Conservation (phyloP, 2,329 filamentous ascomycete species). For the Metarhizium robertsii region DNA sequence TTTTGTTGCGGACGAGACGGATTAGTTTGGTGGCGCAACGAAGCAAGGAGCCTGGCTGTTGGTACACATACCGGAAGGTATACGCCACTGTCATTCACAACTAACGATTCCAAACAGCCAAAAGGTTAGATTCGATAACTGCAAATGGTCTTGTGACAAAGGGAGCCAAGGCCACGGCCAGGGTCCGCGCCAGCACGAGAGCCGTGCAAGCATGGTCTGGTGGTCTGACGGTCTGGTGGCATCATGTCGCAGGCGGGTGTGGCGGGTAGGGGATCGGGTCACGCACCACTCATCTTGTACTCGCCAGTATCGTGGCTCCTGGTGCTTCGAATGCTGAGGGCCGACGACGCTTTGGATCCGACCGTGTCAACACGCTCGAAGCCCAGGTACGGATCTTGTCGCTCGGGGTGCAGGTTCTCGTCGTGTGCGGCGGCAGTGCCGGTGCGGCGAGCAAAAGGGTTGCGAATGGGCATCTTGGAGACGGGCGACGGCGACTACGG, state of each 20-base stretch:
- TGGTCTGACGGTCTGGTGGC: not conserved
- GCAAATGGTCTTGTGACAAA: conserved; percentile 13
- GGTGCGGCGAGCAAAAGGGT: conserved; percentile 57
- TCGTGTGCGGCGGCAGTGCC: conserved; percentile 36
- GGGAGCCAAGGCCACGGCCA: too few species aligned
- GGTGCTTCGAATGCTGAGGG: conserved; percentile 51
- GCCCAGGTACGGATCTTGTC: conserved; percentile 22
- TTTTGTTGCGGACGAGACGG: not conserved
- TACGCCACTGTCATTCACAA: conserved; percentile 91
- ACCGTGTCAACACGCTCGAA: conserved; percentile 56
- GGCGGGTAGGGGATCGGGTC: conserved; percentile 2
- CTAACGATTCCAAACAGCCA: conserved; percentile 34
- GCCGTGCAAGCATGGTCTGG: too few species aligned
- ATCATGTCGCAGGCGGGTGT: conserved; percentile 1
- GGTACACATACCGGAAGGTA: conserved; percentile 69
- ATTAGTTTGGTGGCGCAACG: conserved; percentile 4
- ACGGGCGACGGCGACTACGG: not conserved
- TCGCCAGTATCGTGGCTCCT: conserved; percentile 57
- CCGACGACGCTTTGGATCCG: conserved; percentile 52
- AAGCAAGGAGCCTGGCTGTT: not conserved
- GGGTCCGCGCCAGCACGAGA: too few species aligned
- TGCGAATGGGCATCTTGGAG: conserved; percentile 58
- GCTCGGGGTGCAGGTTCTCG: conserved; percentile 42
- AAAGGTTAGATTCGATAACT: not conserved
- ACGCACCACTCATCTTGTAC: conserved; percentile 73